Conservation (phyloP, 2,329 filamentous ascomycete genomes). For the Chaetomium sp. region DNA sequence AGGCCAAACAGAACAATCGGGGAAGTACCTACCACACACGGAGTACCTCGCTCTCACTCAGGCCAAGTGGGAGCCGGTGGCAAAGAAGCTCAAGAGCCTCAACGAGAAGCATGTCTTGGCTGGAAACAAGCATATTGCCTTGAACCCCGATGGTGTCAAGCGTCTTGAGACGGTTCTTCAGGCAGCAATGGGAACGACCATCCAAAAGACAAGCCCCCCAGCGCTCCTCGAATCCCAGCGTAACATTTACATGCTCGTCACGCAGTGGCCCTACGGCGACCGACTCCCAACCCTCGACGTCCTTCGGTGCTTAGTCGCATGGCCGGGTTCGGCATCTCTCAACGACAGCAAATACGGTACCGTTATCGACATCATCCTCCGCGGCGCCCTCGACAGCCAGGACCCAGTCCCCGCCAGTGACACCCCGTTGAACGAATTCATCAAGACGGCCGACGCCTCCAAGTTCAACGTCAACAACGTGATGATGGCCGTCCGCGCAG, state of each 20-base stretch:
- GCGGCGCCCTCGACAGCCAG: constrained; percentile 45
- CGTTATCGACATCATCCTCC: constrained; percentile 59
- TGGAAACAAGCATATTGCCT: constrained; percentile 70
- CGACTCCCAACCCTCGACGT: constrained; percentile 85
- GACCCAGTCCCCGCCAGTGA: constrained; percentile 39
- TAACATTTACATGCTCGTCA: constrained; percentile 70
- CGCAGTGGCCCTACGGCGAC: constrained; percentile 77
- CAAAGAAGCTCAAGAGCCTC: constrained; percentile 54
- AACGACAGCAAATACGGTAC: constrained; percentile 55
- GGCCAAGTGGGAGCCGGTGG: constrained; percentile 62
- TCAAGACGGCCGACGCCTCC: constrained; percentile 42
- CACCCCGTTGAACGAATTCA: constrained; percentile 21
- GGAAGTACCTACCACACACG: constrained; percentile 71
- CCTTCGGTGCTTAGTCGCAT: constrained; percentile 76
- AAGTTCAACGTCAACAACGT: constrained; percentile 73
- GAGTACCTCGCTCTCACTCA: constrained; percentile 76
- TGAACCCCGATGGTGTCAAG: constrained; percentile 69
- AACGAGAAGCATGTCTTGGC: constrained; percentile 72
- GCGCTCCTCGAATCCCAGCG: constrained; percentile 36
- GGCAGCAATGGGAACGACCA: constrained; percentile 56
- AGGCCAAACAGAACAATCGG: constrained; percentile 56
- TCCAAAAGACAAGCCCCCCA: constrained; percentile 38
- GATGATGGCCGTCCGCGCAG: constrained; percentile 81
- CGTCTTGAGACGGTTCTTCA: constrained; percentile 62
- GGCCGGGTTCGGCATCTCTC: constrained; percentile 65